Evolutionary conservation across 768 basidiomycete species (phyloP).

Genomic region (Leccinum olivaceopallidum): DNA sequence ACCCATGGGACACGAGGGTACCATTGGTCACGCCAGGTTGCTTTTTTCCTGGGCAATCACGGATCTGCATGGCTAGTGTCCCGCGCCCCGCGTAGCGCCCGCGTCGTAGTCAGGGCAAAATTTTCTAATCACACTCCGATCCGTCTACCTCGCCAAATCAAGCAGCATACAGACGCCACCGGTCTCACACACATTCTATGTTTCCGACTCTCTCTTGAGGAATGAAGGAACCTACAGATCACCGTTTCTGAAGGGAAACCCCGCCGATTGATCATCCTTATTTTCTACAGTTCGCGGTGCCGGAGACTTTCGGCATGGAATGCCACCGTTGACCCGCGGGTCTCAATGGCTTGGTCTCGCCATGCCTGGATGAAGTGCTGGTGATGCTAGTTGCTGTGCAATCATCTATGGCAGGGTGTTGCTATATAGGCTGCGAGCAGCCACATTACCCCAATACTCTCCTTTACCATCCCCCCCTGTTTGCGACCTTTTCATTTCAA

Average conservation of each 20-base stretch:
- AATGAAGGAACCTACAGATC: not conserved
- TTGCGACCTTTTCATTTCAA: not conserved
- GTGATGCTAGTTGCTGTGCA: conserved; percentile 16
- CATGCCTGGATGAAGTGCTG: conserved; percentile 3
- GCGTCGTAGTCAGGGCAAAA: conserved; percentile 18
- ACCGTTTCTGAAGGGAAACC: not conserved
- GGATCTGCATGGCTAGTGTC: not conserved
- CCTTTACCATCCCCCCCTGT: conserved; percentile 1
- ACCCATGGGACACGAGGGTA: not conserved
- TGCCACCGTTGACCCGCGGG: conserved; percentile 1
- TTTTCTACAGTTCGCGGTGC: not conserved
- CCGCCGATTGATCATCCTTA: not conserved
- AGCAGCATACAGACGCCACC: conserved; percentile 14
- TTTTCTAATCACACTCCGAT: conserved; percentile 5
- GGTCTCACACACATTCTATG: conserved; percentile 6
- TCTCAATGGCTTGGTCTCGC: conserved; percentile 1
- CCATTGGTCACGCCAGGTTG: not conserved
- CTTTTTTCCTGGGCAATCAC: not conserved
- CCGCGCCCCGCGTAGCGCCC: not conserved
- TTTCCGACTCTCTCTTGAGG: conserved; percentile 3
- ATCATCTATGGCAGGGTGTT: conserved; percentile 10
- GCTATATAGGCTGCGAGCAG: conserved; percentile 22
- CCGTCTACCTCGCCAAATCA: conserved; percentile 3
- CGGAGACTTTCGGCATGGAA: not conserved
- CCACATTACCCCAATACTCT: conserved; percentile 1